Percentiles rank a stretch among this genome's conserved stretches.
These are phyloP conservation scores for Aspergillus carbonarius DNA, from an alignment of 2,329 filamentous ascomycete genomes.

Conservation along the genomic window DNA sequence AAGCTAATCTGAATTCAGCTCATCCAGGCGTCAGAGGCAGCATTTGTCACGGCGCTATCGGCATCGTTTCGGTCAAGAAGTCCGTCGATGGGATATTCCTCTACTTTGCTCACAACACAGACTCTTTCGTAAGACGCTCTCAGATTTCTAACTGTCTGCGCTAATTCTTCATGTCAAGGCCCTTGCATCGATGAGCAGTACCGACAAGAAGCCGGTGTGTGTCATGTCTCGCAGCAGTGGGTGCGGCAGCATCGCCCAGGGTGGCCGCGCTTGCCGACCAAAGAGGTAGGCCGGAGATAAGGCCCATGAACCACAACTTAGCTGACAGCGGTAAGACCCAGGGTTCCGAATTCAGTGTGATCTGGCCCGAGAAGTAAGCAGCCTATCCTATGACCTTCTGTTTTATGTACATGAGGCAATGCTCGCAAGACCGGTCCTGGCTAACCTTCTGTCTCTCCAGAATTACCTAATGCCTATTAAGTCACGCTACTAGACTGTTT, in stretches of 20 bases:
- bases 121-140: conserved; percentile 61
- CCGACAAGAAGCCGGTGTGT: conserved; percentile 71
- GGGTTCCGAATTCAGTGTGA: neutral
- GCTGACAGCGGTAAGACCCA: neutral
- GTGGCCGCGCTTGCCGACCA: conserved; percentile 36
- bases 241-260: conserved; percentile 53
- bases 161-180: conserved; percentile 49
- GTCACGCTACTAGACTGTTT: neutral
- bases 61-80: conserved; percentile 87
- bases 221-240: conserved; percentile 79
- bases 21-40: conserved; percentile 82
- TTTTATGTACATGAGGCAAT: neutral
- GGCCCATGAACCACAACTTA: neutral
- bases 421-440: no score
- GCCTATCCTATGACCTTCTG: neutral
- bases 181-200: conserved; percentile 81
- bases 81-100: conserved; percentile 72
- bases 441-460: no score
- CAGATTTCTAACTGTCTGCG: neutral
- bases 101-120: conserved; percentile 95
- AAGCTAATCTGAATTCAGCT: conserved; percentile 33
- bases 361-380: neutral
- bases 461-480: no score
- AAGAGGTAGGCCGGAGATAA: conserved; percentile 22
- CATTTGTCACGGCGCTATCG: conserved; percentile 81